phyloP scores from a whole-genome alignment of 805 yeast genomes.

The Isabelozyma heimii region DNA sequence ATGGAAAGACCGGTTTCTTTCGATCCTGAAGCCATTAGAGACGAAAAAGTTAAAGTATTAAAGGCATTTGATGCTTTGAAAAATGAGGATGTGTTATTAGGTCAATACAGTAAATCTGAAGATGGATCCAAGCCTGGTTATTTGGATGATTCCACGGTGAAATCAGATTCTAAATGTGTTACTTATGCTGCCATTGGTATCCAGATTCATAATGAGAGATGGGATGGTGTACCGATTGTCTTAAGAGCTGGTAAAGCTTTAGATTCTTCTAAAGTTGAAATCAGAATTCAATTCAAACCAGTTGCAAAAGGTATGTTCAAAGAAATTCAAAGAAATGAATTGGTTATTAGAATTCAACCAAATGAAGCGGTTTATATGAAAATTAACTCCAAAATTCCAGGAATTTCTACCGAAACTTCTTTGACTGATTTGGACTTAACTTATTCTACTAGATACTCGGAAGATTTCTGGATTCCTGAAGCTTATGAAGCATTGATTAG shows the following conservation, averaged over 20 bases:
- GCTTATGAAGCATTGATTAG: constrained; percentile 95
- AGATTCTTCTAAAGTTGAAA: constrained; percentile 91
- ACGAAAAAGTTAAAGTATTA: constrained; percentile 91
- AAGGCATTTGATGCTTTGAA: constrained; percentile 75
- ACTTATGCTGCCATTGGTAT: constrained; percentile 87
- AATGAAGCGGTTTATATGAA: constrained; percentile 91
- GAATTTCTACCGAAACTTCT: constrained; percentile 76
- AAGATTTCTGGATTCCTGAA: constrained; percentile 93
- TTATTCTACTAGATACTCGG: constrained; percentile 70
- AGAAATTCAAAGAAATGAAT: constrained; percentile 83
- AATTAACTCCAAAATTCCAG: constrained; percentile 92
- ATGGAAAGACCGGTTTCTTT: constrained; percentile 96
- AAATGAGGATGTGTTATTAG: constrained; percentile 65
- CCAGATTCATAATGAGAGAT: constrained; percentile 84
- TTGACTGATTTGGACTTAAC: constrained; percentile 89
- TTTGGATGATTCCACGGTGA: constrained; percentile 88
- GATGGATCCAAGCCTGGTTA: constrained; percentile 92
- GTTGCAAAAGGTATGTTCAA: constrained; percentile 81
- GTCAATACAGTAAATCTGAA: constrained; percentile 81
- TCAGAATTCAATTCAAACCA: constrained; percentile 86
- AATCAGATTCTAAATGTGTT: constrained; percentile 76
- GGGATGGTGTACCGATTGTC: constrained; percentile 97
- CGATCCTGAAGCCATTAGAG: constrained; percentile 90
- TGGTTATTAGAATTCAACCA: constrained; percentile 93
- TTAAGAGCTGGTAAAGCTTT: constrained; percentile 98